phyloP scores from a whole-genome alignment of 2,329 filamentous ascomycete genomes.

The Cordyceps javanica region DNA sequence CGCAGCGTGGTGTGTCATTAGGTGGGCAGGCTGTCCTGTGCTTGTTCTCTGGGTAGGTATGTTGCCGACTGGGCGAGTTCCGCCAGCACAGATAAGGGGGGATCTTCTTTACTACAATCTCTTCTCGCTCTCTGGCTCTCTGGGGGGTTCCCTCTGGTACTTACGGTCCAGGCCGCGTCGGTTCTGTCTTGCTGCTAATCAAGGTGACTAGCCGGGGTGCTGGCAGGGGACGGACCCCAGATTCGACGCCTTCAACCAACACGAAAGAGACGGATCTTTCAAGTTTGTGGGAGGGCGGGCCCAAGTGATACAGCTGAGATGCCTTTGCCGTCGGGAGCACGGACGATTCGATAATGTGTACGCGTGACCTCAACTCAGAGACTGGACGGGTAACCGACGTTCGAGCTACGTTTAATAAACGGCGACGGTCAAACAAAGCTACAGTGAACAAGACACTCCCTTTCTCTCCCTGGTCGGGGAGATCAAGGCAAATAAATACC shows the following conservation, averaged over 20 bases:
- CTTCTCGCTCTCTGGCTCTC: no score
- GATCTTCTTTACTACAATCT: neutral
- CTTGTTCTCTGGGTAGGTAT: neutral
- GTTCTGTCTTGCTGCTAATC: neutral
- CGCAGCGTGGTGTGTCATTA: neutral
- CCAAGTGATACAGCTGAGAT: neutral
- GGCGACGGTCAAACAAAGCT: neutral
- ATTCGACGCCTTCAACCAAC: conserved; percentile 5
- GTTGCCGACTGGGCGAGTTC: neutral
- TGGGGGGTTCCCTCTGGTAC: neutral
- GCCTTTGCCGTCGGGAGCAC: neutral
- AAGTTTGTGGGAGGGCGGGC: neutral
- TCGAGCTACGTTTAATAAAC: neutral
- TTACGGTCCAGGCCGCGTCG: neutral
- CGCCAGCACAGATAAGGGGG: neutral
- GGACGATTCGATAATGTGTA: neutral
- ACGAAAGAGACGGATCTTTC: neutral
- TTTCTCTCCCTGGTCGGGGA: neutral
- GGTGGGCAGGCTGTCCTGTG: neutral
- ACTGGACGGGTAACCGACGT: neutral
- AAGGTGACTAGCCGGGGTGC: neutral
- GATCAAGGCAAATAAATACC: neutral
- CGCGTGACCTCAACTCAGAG: neutral
- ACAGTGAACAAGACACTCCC: neutral
- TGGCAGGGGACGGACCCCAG: conserved; percentile 2